A percentile compares a stretch with the other conserved stretches of the same genome.
phyloP scores from a whole-genome alignment of 257 asterid genomes.

The Solanum chaucha region DNA sequence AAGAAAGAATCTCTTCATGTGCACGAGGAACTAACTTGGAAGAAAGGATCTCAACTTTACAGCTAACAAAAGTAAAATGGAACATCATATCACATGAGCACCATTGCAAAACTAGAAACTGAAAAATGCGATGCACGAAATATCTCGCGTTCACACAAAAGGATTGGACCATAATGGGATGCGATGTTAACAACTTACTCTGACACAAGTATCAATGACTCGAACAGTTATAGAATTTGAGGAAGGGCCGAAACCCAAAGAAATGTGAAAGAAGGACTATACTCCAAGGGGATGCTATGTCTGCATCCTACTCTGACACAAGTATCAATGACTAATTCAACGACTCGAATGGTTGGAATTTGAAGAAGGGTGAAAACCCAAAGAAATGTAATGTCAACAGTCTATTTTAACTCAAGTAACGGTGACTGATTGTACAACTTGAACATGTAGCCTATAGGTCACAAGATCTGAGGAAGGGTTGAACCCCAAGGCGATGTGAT shows the following conservation, averaged over 20 bases:
- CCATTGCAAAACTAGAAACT: neutral
- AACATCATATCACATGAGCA: neutral
- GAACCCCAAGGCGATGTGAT: neutral
- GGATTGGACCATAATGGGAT: neutral
- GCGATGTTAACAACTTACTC: neutral
- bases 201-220: neutral
- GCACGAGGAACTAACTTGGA: neutral
- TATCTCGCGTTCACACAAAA: neutral
- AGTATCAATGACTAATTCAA: neutral
- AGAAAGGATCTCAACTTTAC: conserved; percentile 12
- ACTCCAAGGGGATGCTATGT: neutral
- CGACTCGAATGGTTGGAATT: neutral
- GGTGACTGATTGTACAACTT: neutral
- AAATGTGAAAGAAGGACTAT: neutral
- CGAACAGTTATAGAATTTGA: no score
- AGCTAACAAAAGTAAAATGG: conserved; percentile 4
- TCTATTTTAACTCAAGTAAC: neutral
- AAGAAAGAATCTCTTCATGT: conserved; percentile 7
- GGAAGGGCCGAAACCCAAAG: no score
- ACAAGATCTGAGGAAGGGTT: neutral
- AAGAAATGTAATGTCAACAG: neutral
- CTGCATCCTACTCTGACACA: neutral
- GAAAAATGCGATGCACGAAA: neutral
- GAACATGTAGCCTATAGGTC: neutral
- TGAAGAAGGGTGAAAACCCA: neutral